Percentiles rank a stretch among this genome's conserved stretches.
Conservation (phyloP, 257 asterid species). For the Solanum peruvianum region DNA sequence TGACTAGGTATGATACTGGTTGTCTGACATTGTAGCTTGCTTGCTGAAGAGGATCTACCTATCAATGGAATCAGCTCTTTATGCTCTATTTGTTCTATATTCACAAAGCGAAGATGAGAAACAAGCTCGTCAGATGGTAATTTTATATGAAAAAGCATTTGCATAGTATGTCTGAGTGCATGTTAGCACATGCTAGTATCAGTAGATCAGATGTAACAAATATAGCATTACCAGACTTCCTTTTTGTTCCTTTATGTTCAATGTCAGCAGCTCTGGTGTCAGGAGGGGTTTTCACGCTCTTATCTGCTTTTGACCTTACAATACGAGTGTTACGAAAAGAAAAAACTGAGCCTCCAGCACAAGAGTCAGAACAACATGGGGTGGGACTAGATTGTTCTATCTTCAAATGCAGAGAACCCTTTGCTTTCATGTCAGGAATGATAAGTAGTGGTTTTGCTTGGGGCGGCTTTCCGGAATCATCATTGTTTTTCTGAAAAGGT, state of each 20-base stretch:
- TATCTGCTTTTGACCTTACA: constrained; percentile 25
- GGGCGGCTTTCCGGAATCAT: constrained; percentile 18
- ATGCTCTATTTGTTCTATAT: constrained; percentile 40
- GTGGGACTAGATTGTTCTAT: constrained; percentile 22
- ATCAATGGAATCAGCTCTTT: constrained; percentile 38
- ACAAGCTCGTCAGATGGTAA: not conserved
- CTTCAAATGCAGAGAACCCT: constrained; percentile 11
- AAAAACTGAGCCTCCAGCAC: constrained; percentile 11
- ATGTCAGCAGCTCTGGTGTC: constrained; percentile 22
- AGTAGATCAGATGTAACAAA: not conserved
- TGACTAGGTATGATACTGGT: constrained; percentile 37
- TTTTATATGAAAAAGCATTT: not conserved
- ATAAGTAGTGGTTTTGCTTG: constrained; percentile 31
- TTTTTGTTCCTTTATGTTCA: constrained; percentile 31
- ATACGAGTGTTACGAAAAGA: constrained; percentile 6
- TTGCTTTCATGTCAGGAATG: constrained; percentile 28
- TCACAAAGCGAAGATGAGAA: not conserved
- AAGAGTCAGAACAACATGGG: constrained; percentile 13
- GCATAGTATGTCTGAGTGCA: not conserved
- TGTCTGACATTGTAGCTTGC: constrained; percentile 26
- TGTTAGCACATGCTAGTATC: not conserved
- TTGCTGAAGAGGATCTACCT: constrained; percentile 35
- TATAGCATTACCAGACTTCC: constrained; percentile 31
- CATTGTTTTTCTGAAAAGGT: constrained; percentile 4
- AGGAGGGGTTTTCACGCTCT: constrained; percentile 10